A percentile compares a stretch with the other conserved stretches of the same genome.
These are phyloP conservation scores for Hyaloscypha hepaticicola DNA, from an alignment of 495 filamentous ascomycete genomes.

Conservation along the genomic window DNA sequence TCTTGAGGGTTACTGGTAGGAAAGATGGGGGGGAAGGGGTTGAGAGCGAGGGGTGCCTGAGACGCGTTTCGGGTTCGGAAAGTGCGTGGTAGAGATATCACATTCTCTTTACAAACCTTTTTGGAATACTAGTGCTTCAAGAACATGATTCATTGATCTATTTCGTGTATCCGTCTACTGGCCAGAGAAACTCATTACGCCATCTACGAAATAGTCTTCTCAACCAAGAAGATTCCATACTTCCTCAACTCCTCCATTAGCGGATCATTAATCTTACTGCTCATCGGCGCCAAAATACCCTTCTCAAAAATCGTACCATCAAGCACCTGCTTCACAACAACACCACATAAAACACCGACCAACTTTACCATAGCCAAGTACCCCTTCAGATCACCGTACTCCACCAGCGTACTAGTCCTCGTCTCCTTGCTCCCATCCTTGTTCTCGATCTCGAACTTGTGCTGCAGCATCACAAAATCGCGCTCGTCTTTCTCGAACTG, in stretches of 20 bases:
- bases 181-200: too few species aligned
- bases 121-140: too few species aligned
- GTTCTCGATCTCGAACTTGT: slow-evolving; percentile 89
- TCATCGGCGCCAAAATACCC: slow-evolving; percentile 83
- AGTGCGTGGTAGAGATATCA: too few species aligned
- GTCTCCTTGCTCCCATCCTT: slow-evolving; percentile 70
- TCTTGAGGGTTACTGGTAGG: too few species aligned
- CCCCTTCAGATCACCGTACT: slow-evolving; percentile 79
- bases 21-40: too few species aligned
- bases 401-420: slow-evolving; percentile 75
- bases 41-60: too few species aligned
- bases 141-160: slow-evolving; percentile 6
- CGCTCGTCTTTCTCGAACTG: slow-evolving; percentile 80
- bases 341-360: slow-evolving; percentile 65
- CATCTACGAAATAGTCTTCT: slow-evolving; percentile 30
- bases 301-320: slow-evolving; percentile 75
- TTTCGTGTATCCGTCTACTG: too few species aligned
- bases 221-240: slow-evolving; percentile 48
- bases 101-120: too few species aligned
- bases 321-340: slow-evolving; percentile 75
- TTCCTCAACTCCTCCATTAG: slow-evolving; percentile 67
- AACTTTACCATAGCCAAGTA: slow-evolving; percentile 91
- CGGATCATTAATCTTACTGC: slow-evolving; percentile 64
- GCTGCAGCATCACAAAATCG: slow-evolving; percentile 65
- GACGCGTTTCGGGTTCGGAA: too few species aligned